Evolutionary conservation across 768 basidiomycete genomes (phyloP).

Genomic region (Dendrothele bispora): DNA sequence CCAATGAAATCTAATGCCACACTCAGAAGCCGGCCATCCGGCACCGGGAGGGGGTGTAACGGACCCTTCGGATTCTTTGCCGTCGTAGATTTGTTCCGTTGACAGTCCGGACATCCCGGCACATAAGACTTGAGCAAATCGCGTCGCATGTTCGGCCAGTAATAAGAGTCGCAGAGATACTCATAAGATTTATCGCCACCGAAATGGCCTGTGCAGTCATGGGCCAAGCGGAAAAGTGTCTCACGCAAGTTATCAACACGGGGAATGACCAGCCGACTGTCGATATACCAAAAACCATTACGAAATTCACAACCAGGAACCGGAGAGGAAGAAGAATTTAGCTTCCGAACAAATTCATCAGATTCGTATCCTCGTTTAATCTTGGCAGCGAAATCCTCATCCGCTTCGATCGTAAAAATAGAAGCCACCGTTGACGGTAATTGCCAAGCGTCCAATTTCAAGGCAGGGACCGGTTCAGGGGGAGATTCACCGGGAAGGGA

Average conservation of each 20-base stretch:
- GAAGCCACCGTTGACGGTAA: background rate
- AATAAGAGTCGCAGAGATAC: slow-evolving; percentile 9
- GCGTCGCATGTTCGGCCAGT: slow-evolving; percentile 18
- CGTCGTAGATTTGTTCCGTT: background rate
- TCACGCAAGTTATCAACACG: background rate
- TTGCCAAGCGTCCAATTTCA: too few relatives aligned
- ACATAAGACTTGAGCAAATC: slow-evolving; percentile 24
- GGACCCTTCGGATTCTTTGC: background rate
- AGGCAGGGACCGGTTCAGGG: too few relatives aligned
- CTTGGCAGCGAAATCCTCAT: background rate
- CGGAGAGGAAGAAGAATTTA: background rate
- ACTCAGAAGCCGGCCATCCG: too few relatives aligned
- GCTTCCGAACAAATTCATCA: background rate
- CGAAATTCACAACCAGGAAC: background rate
- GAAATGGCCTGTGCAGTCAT: background rate
- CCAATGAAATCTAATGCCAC: too few relatives aligned
- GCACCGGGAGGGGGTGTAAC: too few relatives aligned
- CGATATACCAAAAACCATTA: background rate
- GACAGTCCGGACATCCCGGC: slow-evolving; percentile 7
- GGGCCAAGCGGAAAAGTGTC: background rate
- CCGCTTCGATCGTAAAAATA: background rate
- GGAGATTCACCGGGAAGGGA: background rate
- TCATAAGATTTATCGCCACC: slow-evolving; percentile 15
- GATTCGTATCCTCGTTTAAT: background rate
- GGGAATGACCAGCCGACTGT: background rate